These are phyloP conservation scores for Plasmopara muralis DNA, from an alignment of 352 stramenopile genomes.

Conservation along the genomic window DNA sequence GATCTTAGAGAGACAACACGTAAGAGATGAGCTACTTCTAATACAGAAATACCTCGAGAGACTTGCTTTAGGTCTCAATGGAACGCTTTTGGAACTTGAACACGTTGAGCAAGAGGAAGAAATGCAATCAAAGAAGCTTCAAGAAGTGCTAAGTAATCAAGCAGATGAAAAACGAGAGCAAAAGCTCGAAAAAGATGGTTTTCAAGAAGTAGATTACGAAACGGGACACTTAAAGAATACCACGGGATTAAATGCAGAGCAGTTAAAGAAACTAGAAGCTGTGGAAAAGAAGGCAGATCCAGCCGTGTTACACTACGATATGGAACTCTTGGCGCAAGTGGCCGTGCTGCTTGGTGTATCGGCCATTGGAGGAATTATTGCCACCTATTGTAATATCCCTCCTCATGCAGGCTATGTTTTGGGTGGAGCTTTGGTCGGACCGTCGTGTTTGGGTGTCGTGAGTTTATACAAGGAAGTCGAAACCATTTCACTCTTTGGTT, in stretches of 20 bases:
- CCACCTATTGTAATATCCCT: conserved; percentile 83
- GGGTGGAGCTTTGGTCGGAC: conserved; percentile 85
- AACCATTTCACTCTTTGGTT: conserved; percentile 91
- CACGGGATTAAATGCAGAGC: conserved; percentile 46
- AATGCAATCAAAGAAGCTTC: conserved; percentile 69
- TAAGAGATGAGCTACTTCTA: conserved; percentile 38
- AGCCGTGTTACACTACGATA: conserved; percentile 82
- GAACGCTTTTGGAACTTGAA: conserved; percentile 69
- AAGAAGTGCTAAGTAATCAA: conserved; percentile 69
- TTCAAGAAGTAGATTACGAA: conserved; percentile 80
- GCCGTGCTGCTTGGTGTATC: conserved; percentile 72
- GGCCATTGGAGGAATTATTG: conserved; percentile 85
- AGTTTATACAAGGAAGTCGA: conserved; percentile 88
- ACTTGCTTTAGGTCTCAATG: conserved; percentile 61
- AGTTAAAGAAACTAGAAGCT: conserved; percentile 69
- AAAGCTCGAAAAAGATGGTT: conserved; percentile 72
- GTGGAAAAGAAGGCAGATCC: conserved; percentile 79
- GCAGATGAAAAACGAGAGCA: conserved; percentile 73
- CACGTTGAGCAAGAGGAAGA: conserved; percentile 79
- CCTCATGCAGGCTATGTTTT: conserved; percentile 89
- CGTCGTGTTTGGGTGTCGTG: conserved; percentile 81
- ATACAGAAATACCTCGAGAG: conserved; percentile 58
- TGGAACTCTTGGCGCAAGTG: conserved; percentile 79
- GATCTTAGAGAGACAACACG: conserved; percentile 18
- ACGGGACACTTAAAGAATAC: conserved; percentile 73